These are phyloP conservation scores for Trypethelium eluteriae DNA, from an alignment of 495 filamentous ascomycete species.

Conservation along the genomic window DNA sequence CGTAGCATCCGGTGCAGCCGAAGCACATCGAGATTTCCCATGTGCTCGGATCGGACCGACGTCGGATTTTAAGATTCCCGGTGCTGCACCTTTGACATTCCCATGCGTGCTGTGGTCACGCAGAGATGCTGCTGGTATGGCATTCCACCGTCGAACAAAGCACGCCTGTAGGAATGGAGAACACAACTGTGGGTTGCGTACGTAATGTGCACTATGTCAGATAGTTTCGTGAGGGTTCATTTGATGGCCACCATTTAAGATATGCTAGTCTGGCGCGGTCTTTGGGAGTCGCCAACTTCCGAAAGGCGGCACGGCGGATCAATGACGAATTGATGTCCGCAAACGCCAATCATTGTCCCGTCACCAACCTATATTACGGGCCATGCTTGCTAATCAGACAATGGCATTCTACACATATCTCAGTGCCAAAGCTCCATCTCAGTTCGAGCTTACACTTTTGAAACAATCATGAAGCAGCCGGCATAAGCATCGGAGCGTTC, in stretches of 20 bases:
- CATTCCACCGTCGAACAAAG: no score
- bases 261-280: no score
- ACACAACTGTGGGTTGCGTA: no score
- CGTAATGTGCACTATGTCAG: no score
- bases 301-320: not conserved
- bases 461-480: not conserved
- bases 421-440: not conserved
- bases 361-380: not conserved
- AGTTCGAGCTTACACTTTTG: not conserved
- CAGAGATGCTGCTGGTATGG: not conserved
- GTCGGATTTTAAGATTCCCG: not conserved
- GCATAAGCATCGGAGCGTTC: not conserved
- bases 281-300: not conserved
- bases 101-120: not conserved
- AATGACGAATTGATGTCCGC: conserved; percentile 8
- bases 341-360: conserved; percentile 3
- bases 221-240: no score
- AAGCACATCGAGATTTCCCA: not conserved
- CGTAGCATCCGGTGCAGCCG: not conserved
- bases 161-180: no score
- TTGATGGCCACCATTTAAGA: no score
- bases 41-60: not conserved
- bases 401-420: not conserved
- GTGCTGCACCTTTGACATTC: not conserved
- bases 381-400: conserved; percentile 1